Percentiles rank a stretch among this genome's conserved stretches.
Evolutionary conservation across 805 yeast species (phyloP).

Genomic region (Kodamaea restingae): DNA sequence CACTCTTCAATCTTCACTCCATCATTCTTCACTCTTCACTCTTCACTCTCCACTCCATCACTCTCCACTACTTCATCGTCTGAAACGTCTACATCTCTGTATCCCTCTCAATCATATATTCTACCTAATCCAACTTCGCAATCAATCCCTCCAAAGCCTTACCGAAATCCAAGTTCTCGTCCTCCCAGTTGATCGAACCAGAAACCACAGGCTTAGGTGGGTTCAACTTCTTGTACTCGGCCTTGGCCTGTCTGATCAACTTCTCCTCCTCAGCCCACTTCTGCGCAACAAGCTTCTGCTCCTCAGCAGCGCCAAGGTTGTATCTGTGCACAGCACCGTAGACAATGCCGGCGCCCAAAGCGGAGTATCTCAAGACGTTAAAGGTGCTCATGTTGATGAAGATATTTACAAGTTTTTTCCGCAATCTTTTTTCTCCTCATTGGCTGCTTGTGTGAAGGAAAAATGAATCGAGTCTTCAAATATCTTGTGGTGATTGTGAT

Average conservation of each 20-base stretch:
- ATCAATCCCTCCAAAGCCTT: slow-evolving; percentile 62
- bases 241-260: slow-evolving; percentile 84
- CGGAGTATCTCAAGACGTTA: slow-evolving; percentile 89
- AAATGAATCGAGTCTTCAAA: slow-evolving; percentile 8
- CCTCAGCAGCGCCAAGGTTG: slow-evolving; percentile 57
- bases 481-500: slow-evolving; percentile 15
- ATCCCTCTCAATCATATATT: too few relatives aligned
- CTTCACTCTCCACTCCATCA: too few relatives aligned
- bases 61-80: too few relatives aligned
- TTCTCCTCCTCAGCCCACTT: slow-evolving; percentile 64
- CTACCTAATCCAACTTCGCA: slow-evolving; percentile 44
- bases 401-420: slow-evolving; percentile 3
- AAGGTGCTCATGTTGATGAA: slow-evolving; percentile 29
- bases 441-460: slow-evolving; percentile 6
- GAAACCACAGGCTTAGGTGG: slow-evolving; percentile 40
- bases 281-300: slow-evolving; percentile 51
- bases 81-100: too few relatives aligned
- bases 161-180: slow-evolving; percentile 86
- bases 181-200: slow-evolving; percentile 68
- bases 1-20: too few relatives aligned
- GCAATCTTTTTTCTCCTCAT: slow-evolving; percentile 6
- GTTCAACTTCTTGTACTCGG: slow-evolving; percentile 70
- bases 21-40: too few relatives aligned
- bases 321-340: slow-evolving; percentile 88
- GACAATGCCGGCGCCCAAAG: slow-evolving; percentile 80